phyloP scores from a whole-genome alignment of 768 basidiomycete species.

The Boletales sp. region DNA sequence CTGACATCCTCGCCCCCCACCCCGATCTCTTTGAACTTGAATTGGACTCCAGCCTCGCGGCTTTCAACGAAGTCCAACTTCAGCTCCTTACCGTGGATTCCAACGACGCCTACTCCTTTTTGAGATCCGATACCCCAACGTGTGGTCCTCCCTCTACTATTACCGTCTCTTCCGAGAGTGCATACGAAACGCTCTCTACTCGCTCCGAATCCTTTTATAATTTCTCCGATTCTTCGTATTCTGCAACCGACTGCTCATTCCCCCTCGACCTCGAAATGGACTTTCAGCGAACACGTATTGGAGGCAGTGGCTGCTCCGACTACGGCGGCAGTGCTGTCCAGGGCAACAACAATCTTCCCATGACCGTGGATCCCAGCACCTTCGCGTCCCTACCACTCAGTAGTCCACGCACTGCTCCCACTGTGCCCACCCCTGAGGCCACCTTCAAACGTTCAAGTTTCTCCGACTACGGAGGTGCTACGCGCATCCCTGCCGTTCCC shows the following conservation, averaged over 20 bases:
- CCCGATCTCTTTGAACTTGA: slow-evolving; percentile 84
- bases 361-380: slow-evolving; percentile 52
- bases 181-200: slow-evolving; percentile 64
- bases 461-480: slow-evolving; percentile 63
- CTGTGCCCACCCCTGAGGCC: slow-evolving; percentile 29
- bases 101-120: slow-evolving; percentile 61
- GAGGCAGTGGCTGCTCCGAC: slow-evolving; percentile 46
- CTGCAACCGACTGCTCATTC: slow-evolving; percentile 51
- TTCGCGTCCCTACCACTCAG: slow-evolving; percentile 55
- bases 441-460: slow-evolving; percentile 47
- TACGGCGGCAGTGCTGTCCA: slow-evolving; percentile 42
- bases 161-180: slow-evolving; percentile 75
- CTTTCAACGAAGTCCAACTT: slow-evolving; percentile 59
- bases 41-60: slow-evolving; percentile 68
- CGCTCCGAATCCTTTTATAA: slow-evolving; percentile 71
- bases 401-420: slow-evolving; percentile 48
- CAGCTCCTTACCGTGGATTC: slow-evolving; percentile 63
- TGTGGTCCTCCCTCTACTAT: slow-evolving; percentile 75
- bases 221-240: slow-evolving; percentile 52
- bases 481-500: slow-evolving; percentile 45
- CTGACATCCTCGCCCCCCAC: slow-evolving; percentile 72
- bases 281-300: slow-evolving; percentile 58
- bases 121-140: slow-evolving; percentile 60
- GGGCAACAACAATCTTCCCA: slow-evolving; percentile 35
- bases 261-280: slow-evolving; percentile 72